Evolutionary conservation across 2,329 filamentous ascomycete species (phyloP).

Genomic region (Penicillium rolfsii): DNA sequence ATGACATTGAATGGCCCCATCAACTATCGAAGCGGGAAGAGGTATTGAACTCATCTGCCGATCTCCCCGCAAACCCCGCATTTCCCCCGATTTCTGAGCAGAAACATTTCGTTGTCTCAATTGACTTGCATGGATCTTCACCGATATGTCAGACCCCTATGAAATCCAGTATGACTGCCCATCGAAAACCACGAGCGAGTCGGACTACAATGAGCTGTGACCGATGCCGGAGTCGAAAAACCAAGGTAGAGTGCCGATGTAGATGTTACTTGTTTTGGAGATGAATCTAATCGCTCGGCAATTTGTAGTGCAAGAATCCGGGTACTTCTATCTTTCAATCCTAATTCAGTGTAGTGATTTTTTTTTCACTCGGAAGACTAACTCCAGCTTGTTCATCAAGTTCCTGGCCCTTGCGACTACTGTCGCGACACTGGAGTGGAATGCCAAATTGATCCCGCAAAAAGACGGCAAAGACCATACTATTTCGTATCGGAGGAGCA

Average conservation of each 20-base stretch:
- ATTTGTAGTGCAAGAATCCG: neutral
- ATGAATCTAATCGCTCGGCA: too few species aligned
- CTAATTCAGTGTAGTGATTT: too few species aligned
- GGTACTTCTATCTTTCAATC: neutral
- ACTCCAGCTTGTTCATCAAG: neutral
- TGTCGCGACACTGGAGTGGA: neutral
- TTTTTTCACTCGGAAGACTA: too few species aligned
- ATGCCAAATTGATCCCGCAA: neutral
- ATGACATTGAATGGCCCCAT: too few species aligned
- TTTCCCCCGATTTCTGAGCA: neutral
- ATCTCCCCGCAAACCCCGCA: neutral
- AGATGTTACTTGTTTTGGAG: too few species aligned
- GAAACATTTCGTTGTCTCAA: too few species aligned
- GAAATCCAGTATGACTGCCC: neutral
- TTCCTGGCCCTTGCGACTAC: neutral
- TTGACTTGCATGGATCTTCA: too few species aligned
- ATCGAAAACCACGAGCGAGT: neutral
- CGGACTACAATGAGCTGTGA: neutral
- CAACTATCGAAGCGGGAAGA: too few species aligned
- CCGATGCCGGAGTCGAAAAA: neutral
- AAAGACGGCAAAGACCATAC: neutral
- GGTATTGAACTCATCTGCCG: too few species aligned
- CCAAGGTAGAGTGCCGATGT: neutral
- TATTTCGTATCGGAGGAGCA: neutral
- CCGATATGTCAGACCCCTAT: too few species aligned